Evolutionary conservation across 139 green algal genomes (phyloP).

Genomic region (Tetraselmis chui): DNA sequence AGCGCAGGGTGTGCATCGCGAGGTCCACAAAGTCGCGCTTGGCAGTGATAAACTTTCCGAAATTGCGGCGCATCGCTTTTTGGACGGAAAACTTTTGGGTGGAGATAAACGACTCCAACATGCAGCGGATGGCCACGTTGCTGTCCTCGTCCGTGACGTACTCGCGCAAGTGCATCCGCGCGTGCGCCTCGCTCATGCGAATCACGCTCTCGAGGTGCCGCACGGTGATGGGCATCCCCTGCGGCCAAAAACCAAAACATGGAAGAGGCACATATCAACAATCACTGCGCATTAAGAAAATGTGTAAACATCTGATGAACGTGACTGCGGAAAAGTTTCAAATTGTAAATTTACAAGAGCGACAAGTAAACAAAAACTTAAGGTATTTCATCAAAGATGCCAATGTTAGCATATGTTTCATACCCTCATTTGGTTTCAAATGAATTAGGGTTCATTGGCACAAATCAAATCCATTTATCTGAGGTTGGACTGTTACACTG

Average conservation of each 20-base stretch:
- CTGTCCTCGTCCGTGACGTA: slow-evolving; percentile 81
- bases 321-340: not conserved
- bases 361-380: too few relatives aligned
- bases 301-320: not conserved
- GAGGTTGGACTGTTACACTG: too few relatives aligned
- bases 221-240: slow-evolving; percentile 94
- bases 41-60: slow-evolving; percentile 50
- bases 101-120: slow-evolving; percentile 92
- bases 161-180: slow-evolving; percentile 89
- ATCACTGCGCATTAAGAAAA: too few relatives aligned
- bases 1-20: slow-evolving; percentile 41
- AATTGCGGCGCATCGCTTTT: slow-evolving; percentile 69
- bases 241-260: too few relatives aligned
- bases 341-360: too few relatives aligned
- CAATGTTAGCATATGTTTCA: too few relatives aligned
- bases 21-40: slow-evolving; percentile 48
- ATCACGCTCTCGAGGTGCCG: slow-evolving; percentile 97
- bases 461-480: too few relatives aligned
- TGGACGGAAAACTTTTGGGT: slow-evolving; percentile 95
- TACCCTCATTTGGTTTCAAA: too few relatives aligned
- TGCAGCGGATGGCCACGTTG: slow-evolving; percentile 65
- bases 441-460: too few relatives aligned
- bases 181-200: slow-evolving; percentile 92
- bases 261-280: not conserved
- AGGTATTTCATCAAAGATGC: too few relatives aligned